Evolutionary conservation across 139 green algal species (phyloP).

Genomic region (Microglena sp.): DNA sequence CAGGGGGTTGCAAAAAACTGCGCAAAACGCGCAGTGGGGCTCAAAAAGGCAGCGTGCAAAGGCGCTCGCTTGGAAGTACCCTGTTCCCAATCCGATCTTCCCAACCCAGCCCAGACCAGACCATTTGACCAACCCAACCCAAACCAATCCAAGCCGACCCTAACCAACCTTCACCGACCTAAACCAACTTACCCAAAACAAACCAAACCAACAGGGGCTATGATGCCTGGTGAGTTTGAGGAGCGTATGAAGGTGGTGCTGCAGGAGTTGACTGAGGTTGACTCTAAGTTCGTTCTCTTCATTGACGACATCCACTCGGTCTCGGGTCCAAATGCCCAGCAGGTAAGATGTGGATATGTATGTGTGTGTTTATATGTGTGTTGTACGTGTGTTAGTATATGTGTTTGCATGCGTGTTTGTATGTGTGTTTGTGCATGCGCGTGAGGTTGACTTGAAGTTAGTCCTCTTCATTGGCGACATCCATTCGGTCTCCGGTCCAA

Average conservation of each 20-base stretch:
- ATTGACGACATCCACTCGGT: constrained; percentile 97
- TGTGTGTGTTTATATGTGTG: neutral
- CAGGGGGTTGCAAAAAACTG: too few species aligned
- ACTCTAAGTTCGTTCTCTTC: constrained; percentile 79
- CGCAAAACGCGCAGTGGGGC: too few species aligned
- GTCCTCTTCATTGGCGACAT: constrained; percentile 98
- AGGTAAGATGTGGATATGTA: constrained; percentile 22
- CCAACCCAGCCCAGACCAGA: too few species aligned
- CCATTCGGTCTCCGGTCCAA: constrained; percentile 80
- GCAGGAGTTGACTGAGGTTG: constrained; percentile 64
- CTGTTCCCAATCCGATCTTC: too few species aligned
- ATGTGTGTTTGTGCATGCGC: neutral
- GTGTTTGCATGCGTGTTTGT: neutral
- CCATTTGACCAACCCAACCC: too few species aligned
- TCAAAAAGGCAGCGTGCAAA: too few species aligned
- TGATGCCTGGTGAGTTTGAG: constrained; percentile 97
- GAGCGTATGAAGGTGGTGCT: constrained; percentile 85
- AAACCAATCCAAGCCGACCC: too few species aligned
- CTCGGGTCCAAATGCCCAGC: constrained; percentile 56
- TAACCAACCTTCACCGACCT: too few species aligned
- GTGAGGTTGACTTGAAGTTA: too few species aligned
- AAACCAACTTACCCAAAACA: too few species aligned
- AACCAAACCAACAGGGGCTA: too few species aligned
- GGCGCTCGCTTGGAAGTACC: too few species aligned
- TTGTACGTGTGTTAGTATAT: neutral